phyloP scores from a whole-genome alignment of 2,329 filamentous ascomycete species.

The Penicillium sp. region DNA sequence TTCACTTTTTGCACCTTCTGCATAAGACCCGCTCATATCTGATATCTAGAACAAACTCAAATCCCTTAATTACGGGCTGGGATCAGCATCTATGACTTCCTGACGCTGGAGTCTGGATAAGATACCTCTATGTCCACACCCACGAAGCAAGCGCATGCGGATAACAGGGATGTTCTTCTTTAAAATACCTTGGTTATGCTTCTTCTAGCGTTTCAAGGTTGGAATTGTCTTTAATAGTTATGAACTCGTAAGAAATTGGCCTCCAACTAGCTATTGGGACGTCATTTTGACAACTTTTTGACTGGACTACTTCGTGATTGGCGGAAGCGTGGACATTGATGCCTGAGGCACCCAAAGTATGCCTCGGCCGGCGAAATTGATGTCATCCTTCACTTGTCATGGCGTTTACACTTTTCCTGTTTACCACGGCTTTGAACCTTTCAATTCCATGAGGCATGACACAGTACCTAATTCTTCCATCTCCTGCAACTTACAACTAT shows the following conservation, averaged over 20 bases:
- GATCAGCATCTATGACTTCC: not conserved
- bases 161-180: not conserved
- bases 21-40: not conserved
- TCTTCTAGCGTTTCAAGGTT: too few relatives aligned
- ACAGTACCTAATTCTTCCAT: not conserved
- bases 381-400: slow-evolving; percentile 14
- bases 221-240: too few relatives aligned
- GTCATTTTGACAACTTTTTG: not conserved
- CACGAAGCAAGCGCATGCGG: not conserved
- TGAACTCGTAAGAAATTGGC: too few relatives aligned
- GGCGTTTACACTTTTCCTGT: slow-evolving; percentile 1
- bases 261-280: too few relatives aligned
- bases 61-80: not conserved
- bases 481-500: not conserved
- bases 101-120: too few relatives aligned
- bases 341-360: not conserved
- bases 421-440: not conserved
- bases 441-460: slow-evolving; percentile 1
- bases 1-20: not conserved
- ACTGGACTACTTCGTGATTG: not conserved
- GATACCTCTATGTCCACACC: not conserved
- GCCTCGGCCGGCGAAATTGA: slow-evolving; percentile 16
- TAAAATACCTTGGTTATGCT: too few relatives aligned
- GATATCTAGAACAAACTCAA: not conserved
- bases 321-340: not conserved